Evolutionary conservation across 1,139 yeast genomes (phyloP).

Genomic region (Diutina pseudorugosa): DNA sequence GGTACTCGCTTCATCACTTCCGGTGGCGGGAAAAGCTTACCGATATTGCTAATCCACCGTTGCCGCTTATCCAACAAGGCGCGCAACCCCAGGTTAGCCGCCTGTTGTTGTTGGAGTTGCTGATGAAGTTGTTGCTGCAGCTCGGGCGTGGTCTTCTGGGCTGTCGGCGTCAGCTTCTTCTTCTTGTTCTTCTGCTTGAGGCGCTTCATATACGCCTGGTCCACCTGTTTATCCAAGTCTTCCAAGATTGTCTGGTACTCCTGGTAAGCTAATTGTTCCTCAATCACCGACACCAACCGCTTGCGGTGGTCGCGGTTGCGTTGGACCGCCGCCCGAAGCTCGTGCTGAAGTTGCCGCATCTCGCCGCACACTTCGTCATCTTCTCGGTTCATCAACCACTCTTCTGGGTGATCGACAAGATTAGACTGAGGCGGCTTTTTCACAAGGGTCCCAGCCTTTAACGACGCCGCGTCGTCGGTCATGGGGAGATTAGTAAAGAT

Average conservation of each 20-base stretch:
- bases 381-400: conserved; percentile 72
- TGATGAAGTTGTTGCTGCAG: conserved; percentile 21
- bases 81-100: conserved; percentile 65
- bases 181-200: conserved; percentile 74
- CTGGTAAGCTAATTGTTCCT: conserved; percentile 90
- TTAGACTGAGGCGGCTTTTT: neutral
- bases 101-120: conserved; percentile 32
- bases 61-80: conserved; percentile 74
- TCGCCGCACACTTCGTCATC: conserved; percentile 94
- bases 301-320: conserved; percentile 61
- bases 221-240: conserved; percentile 92
- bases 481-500: conserved; percentile 58
- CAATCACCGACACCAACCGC: conserved; percentile 58
- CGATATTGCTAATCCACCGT: conserved; percentile 85
- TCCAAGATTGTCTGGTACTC: conserved; percentile 85
- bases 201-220: conserved; percentile 82
- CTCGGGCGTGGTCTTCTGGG: conserved; percentile 28
- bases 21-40: conserved; percentile 63
- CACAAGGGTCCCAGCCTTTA: conserved; percentile 19
- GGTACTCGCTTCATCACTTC: conserved; percentile 73
- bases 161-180: conserved; percentile 33
- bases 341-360: conserved; percentile 58
- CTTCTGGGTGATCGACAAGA: conserved; percentile 35
- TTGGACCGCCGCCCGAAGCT: conserved; percentile 48
- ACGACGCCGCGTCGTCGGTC: conserved; percentile 15